These are phyloP conservation scores for Fusarium globosum DNA, from an alignment of 2,329 filamentous ascomycete species.

Conservation along the genomic window DNA sequence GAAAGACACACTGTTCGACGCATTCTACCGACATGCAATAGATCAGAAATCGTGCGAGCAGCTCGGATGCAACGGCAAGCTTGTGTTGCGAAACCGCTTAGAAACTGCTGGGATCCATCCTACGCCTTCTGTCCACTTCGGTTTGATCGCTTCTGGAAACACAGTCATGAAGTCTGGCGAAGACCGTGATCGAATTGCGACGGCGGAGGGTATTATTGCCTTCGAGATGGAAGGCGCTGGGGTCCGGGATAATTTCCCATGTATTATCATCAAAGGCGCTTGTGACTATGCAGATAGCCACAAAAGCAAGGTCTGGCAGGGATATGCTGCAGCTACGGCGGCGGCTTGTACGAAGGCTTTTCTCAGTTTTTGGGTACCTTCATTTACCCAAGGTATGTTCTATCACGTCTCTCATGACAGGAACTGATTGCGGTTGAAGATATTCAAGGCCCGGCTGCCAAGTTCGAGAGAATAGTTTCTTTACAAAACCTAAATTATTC, in stretches of 20 bases:
- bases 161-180: not conserved
- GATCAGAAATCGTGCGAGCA: too few species aligned
- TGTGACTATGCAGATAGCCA: not conserved
- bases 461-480: too few species aligned
- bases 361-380: rapidly evolving
- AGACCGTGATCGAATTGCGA: not conserved
- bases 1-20: too few species aligned
- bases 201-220: rapidly evolving
- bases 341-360: not conserved
- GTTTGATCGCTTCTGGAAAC: not conserved
- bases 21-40: too few species aligned
- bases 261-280: not conserved
- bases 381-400: too few species aligned
- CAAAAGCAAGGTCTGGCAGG: not conserved
- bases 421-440: too few species aligned
- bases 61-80: not conserved
- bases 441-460: too few species aligned
- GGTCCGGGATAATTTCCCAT: not conserved
- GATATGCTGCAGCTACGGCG: not conserved
- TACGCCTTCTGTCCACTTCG: not conserved
- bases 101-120: rapidly evolving
- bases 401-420: too few species aligned
- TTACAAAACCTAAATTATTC: too few species aligned
- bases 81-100: not conserved
- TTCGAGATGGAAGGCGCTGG: not conserved